Base-by-base conservation (phyloP, 192 early-diverging fungal genomes). In the Lobosporangium transversale region DNA sequence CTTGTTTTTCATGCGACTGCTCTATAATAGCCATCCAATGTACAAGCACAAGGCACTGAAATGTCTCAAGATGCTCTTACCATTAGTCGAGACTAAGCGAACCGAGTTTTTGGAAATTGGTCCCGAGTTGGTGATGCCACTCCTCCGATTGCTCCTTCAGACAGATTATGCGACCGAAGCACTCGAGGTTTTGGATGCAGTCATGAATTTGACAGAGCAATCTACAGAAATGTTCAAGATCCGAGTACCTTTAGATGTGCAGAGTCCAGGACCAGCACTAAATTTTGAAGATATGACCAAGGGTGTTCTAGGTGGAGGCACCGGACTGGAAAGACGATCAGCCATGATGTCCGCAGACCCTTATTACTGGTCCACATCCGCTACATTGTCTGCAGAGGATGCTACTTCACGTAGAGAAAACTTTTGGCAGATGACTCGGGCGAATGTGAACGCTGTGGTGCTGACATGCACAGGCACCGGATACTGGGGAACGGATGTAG, bases 151-250 rank as follows among this genome's bases (percentile, higher is more conserved):
- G 12, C 48, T 76, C 4, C 68, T 95, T 30, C 83, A 87, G 18
- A 85, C 91, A 0, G 83, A 85, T 4, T 85, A 87, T 62, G 86
- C 87, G 4, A 81, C 86, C 23, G 82, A 90, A 33, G 93, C 93
- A 0, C 68, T 93, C 18, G 75, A 85, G n/a, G 92, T 95, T 4
- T 62, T 95, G 52, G 93, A 95, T 56, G 84, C 86, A 45, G 78
- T 83, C 20, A 88, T 89, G 73, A 76, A 76, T 37, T 50, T 76
- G 18, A 67, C 73, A 6, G 73, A 76, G 31, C 73, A 76, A 24
- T 76, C 73, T 0, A 32, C 73, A 20, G 64, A 76, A 14, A 59
- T 67, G 27, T 76, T 76, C 58, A 76, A 67, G 58, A 76, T 76
- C 31, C 64, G 73, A 12, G 73, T 76, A 0, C 73, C 73, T 0